phyloP scores from a whole-genome alignment of 495 filamentous ascomycete genomes.

The Annulohypoxylon bovei region DNA sequence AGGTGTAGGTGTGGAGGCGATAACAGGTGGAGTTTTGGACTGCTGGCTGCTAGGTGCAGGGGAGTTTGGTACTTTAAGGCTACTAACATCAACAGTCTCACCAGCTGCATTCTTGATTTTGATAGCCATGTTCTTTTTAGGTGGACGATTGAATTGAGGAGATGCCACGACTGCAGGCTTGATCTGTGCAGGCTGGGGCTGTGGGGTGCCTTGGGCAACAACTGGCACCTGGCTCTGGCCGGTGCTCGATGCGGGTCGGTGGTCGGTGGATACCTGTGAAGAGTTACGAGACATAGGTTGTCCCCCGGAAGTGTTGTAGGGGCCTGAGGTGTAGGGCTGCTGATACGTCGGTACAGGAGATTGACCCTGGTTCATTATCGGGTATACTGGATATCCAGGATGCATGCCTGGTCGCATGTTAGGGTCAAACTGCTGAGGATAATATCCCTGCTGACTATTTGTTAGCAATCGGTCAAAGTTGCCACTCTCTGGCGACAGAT shows the following conservation, averaged over 20 bases:
- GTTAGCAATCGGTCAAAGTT: conserved; percentile 82
- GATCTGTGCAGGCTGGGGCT: conserved; percentile 65
- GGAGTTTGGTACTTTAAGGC: conserved; percentile 54
- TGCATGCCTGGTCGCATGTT: conserved; percentile 47
- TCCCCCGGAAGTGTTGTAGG: conserved; percentile 65
- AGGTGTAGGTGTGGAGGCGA: conserved; percentile 63
- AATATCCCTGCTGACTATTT: conserved; percentile 64
- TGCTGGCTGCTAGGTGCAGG: conserved; percentile 59
- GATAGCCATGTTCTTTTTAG: conserved; percentile 73
- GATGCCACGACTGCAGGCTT: conserved; percentile 69
- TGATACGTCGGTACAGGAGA: conserved; percentile 59
- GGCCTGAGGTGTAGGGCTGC: conserved; percentile 59
- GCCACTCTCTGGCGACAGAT: conserved; percentile 75
- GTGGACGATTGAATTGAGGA: conserved; percentile 65
- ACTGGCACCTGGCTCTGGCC: conserved; percentile 65
- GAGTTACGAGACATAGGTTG: conserved; percentile 83
- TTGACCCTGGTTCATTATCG: conserved; percentile 60
- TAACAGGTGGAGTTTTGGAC: conserved; percentile 63
- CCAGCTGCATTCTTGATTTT: conserved; percentile 82
- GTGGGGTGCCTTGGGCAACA: conserved; percentile 56
- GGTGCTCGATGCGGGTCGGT: conserved; percentile 82
- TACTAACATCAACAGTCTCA: conserved; percentile 61
- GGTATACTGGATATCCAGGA: conserved; percentile 58
- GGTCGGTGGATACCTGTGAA: conserved; percentile 77
- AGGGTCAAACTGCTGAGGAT: conserved; percentile 42